phyloP scores from a whole-genome alignment of 257 asterid species.

The Gentiana macrophylla region DNA sequence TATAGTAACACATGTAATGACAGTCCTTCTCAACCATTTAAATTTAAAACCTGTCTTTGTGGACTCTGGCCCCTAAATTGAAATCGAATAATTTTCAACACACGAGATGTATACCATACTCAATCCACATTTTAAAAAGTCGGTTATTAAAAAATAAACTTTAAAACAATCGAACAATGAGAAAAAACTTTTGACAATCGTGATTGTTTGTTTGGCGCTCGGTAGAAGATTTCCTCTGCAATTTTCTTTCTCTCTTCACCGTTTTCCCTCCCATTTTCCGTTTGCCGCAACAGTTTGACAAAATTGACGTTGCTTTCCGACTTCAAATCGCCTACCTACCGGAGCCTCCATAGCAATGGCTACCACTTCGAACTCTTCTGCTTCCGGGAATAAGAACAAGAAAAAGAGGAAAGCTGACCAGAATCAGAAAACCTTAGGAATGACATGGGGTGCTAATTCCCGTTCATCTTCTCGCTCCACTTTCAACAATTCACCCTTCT shows the following conservation, averaged over 20 bases:
- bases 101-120: too few species aligned
- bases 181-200: too few species aligned
- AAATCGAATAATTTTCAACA: too few species aligned
- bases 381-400: constrained; percentile 29
- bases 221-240: constrained; percentile 4
- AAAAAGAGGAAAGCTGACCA: constrained; percentile 48
- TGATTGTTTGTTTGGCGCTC: constrained; percentile 5
- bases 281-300: too few species aligned
- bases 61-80: too few species aligned
- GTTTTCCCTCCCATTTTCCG: constrained; percentile 5
- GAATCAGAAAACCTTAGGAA: constrained; percentile 73
- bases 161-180: too few species aligned
- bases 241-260: constrained; percentile 23
- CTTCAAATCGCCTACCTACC: constrained; percentile 32
- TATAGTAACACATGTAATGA: too few species aligned
- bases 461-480: constrained; percentile 51
- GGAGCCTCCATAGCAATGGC: constrained; percentile 37
- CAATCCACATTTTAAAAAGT: not conserved
- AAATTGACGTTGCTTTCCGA: constrained; percentile 7
- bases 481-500: constrained; percentile 60
- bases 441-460: constrained; percentile 91
- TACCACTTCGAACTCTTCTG: constrained; percentile 36
- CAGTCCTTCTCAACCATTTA: too few species aligned
- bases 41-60: too few species aligned
- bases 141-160: not conserved